A percentile compares a stretch with the other conserved stretches of the same genome.
These are phyloP conservation scores for Fraxinus angustifolia DNA, from an alignment of 305 asterid species.

Conservation along the genomic window DNA sequence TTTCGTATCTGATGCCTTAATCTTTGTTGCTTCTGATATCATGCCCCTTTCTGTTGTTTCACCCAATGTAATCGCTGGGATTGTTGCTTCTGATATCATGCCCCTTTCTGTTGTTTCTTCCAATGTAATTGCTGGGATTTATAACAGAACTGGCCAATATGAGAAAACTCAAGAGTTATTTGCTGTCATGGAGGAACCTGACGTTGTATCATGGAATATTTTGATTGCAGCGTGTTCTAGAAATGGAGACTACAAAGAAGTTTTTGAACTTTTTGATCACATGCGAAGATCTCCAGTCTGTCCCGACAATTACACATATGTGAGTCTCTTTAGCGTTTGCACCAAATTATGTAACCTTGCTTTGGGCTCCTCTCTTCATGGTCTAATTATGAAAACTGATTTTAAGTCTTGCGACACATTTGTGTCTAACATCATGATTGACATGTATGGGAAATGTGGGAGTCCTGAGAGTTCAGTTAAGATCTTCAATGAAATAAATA, in stretches of 20 bases:
- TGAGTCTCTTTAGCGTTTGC: conserved; percentile 54
- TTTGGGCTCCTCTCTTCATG: conserved; percentile 59
- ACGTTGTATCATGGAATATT: conserved; percentile 54
- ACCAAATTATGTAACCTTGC: conserved; percentile 44
- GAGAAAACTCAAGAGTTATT: conserved; percentile 57
- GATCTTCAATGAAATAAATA: conserved; percentile 41
- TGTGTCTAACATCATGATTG: conserved; percentile 47
- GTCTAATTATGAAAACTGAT: conserved; percentile 35
- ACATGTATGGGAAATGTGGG: conserved; percentile 63
- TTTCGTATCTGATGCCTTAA: conserved; percentile 35
- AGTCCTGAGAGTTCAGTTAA: conserved; percentile 33
- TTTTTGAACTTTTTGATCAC: conserved; percentile 49
- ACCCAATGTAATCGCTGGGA: conserved; percentile 43
- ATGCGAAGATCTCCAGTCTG: conserved; percentile 35
- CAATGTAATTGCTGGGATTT: conserved; percentile 47
- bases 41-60: conserved; percentile 33
- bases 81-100: conserved; percentile 19
- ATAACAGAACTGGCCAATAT: conserved; percentile 42
- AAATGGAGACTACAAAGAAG: conserved; percentile 49
- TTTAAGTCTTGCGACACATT: conserved; percentile 40
- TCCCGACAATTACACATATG: conserved; percentile 56
- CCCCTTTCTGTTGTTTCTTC: conserved; percentile 37
- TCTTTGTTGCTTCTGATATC: conserved; percentile 21
- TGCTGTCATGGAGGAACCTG: conserved; percentile 50
- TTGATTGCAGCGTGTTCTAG: conserved; percentile 64